Base-by-base conservation (phyloP, 73 alveolate genomes). In the Stentor roeselii region DNA sequence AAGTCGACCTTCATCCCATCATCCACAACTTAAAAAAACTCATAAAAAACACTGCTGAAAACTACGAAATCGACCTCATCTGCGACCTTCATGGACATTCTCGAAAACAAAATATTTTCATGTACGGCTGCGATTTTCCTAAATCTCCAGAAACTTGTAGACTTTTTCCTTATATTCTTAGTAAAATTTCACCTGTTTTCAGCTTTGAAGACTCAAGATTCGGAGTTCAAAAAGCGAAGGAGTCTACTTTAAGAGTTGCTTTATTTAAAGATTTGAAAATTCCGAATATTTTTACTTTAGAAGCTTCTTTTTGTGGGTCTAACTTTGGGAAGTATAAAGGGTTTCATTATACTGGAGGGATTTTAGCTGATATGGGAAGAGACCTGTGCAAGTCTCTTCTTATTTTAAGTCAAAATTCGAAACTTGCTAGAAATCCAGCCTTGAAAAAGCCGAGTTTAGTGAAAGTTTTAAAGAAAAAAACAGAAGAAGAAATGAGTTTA, bases 21-120 rank as follows among this genome's bases (percentile, higher is more conserved):
- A 82, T 95, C 27, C 93, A 95, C 88, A 85, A 93, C 76, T 87
- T 96, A 3, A 95, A 95, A 82, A 85, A 90, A 80, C 60, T 94
- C 90, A 90, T 92, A 58, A 82, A 85, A 78, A 88, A 91, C 85
- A 83, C 93, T 78, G 88, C 97, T 30, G 78, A 90, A 32, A 97
- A 95, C 89, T 85, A 97, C 84, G 96, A 93, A 60, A 78, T 95
- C 11, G 91, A 87, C 0, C 61, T 93, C 60, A 91, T 93, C 39
- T 86, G 93, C 42, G 99, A 97, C 92, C 90, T 97, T 75, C 99
- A 97, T 92, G 99, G 99, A 2, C 99, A 97, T 87, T 94, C 98
- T 67, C 92, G 98, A 30, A 83, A 98, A 83, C 86, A 93, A 83
- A 96, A 97, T 87, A 88, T 95, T 36, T 97, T 97, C 77, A 90